Evolutionary conservation across 345 rosid genomes (phyloP).

Genomic region (Salix viminalis): DNA sequence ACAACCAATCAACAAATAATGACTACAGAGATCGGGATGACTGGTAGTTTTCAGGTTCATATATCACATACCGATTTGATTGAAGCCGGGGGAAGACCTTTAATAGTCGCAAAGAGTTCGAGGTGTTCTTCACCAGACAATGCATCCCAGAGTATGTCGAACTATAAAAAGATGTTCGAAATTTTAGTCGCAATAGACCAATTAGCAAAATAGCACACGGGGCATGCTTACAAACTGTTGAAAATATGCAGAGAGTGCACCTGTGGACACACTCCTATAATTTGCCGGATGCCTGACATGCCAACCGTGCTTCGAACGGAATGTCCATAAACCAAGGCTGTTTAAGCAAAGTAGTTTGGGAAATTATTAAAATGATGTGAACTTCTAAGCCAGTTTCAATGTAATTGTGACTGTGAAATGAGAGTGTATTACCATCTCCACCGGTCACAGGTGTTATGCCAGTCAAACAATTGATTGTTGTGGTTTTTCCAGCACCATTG

Average conservation of each 20-base stretch:
- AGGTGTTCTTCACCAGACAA: conserved; percentile 84
- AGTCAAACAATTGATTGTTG: conserved; percentile 75
- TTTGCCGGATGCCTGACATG: conserved; percentile 72
- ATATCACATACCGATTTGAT: conserved; percentile 49
- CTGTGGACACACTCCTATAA: conserved; percentile 96
- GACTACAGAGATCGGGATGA: background rate
- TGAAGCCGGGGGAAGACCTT: conserved; percentile 64
- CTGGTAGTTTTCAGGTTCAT: background rate
- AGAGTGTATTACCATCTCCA: conserved; percentile 65
- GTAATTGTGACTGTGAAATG: background rate
- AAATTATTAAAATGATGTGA: background rate
- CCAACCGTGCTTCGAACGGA: conserved; percentile 75
- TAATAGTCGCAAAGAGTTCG: conserved; percentile 72
- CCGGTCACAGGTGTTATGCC: conserved; percentile 75
- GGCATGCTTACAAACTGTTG: background rate
- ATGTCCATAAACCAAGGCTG: conserved; percentile 73
- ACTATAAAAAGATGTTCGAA: conserved; percentile 31
- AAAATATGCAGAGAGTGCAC: conserved; percentile 25
- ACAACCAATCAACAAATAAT: background rate
- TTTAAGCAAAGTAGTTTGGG: conserved; percentile 3
- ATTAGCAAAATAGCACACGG: background rate
- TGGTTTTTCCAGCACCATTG: conserved; percentile 95
- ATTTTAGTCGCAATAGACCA: conserved; percentile 12
- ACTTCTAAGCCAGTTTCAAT: background rate
- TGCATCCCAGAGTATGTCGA: conserved; percentile 90